Base-by-base conservation (phyloP, 208 protist species). In the Trypanosoma mega region DNA sequence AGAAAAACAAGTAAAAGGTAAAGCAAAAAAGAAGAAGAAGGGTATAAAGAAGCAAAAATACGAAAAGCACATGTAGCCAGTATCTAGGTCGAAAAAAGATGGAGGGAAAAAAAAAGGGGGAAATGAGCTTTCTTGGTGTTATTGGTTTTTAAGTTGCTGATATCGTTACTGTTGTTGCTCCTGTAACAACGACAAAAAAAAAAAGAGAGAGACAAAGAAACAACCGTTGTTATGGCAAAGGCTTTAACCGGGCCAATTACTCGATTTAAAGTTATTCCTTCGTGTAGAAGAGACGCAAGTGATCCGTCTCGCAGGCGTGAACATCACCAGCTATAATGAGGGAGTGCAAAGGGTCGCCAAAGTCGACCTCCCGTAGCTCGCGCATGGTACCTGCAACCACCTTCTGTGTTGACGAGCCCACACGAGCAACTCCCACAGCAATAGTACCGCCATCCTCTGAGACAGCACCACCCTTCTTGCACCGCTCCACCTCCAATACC, bases 321-420 rank as follows among this genome's bases (percentile, higher is more conserved):
- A 98, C 76, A 18, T 98, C 83, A 55, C 96, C 97, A 6, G 85
- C 80, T 46, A 99, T 92, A n/a, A 99, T 91, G 12, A 99, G 77
- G 12, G 85, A 98, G 75, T 99, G 98, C 18, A 99, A 84, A 3
- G 98, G 98, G 5, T 27, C 58, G 6, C 98, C 98, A 84, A 99
- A 99, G 78, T 99, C 98, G 16, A 95, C 78, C 4, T 65, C 39
- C 3, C 87, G 33, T 3, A 99, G 74, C 39, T 98, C 80, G 12
- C 77, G 73, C 76, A 99, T 85, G 2, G 88, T 88, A 8, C 97
- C 98, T 18, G 80, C 77, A 2, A 97, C 82, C 36, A 99, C 87
- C 44, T 89, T 50, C 82, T 99, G 97, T 21, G 82, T 85, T 8
- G 65, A 50, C 9, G 82, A 85, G 18, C 98, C 98, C 11, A 99